Base-by-base conservation (phyloP, 768 basidiomycete species). In the Mycena olivaceomarginata region DNA sequence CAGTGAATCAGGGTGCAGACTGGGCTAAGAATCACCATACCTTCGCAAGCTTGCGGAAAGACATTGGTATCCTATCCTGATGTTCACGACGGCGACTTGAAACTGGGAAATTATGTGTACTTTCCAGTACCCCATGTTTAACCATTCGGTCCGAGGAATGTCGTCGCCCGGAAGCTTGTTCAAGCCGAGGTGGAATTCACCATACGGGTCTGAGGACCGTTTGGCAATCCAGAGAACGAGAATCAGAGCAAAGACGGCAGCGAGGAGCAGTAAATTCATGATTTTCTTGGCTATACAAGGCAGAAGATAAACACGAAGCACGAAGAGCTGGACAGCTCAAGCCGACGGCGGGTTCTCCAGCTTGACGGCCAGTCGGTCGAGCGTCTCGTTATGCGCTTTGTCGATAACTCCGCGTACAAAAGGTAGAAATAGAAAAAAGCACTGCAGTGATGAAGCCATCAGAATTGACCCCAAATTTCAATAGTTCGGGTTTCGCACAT, bases 121-220 rank as follows among this genome's bases (percentile, higher is more conserved):
- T 89, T 90, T 89, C 93, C 93, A 94, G 76, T 87, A 92, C 5
- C 93, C 93, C 91, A 94, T 92, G 83, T 94, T 94, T 45, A 94
- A 83, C 94, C 93, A 94, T 83, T 94, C 92, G 1, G 93, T 93
- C 20, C 77, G 66, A 13, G 81, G 78, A 31, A 87, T 86, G 16
- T 84, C 85, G 25, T 89, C 84, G 37, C n/a, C 41, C 16, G 68
- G 64, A 25, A 85, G 70, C 73, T 82, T 83, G 81, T 94, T 93
- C 70, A 93, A 84, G 1, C 85, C 76, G 16, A 92, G 83, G 80
- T 94, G 93, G 76, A 92, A 93, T 3, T 91, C 82, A 10, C 91
- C 90, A 80, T 93, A 94, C 15, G 91, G 91, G 77, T 93, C 92
- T 12, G 82, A 69, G 1, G 71, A 70, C 62, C 71, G 75, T 63